These are phyloP conservation scores for Fusarium sambucinum DNA, from an alignment of 2,329 filamentous ascomycete genomes.

Conservation along the genomic window DNA sequence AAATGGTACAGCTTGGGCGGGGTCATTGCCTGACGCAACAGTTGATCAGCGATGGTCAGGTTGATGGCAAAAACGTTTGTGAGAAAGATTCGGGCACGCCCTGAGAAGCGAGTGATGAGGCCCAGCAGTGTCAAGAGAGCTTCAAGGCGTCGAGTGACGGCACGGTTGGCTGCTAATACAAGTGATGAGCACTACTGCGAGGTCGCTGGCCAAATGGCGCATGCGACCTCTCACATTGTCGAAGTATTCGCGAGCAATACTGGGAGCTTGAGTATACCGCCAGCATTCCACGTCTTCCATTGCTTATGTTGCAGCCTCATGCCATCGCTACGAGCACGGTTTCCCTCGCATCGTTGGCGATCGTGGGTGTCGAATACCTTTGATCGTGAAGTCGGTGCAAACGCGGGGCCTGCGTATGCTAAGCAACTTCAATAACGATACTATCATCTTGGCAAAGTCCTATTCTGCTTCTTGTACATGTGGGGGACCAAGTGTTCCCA, in stretches of 20 bases:
- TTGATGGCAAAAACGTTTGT: background rate
- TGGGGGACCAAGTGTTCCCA: too few relatives aligned
- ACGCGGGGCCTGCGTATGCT: background rate
- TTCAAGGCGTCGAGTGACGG: background rate
- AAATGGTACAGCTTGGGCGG: background rate
- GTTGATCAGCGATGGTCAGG: background rate
- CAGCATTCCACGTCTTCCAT: background rate
- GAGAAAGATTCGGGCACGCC: background rate
- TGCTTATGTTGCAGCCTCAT: fast-evolving
- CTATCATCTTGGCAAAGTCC: fast-evolving
- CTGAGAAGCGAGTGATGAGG: background rate
- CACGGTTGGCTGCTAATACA: background rate
- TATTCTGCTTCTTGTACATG: background rate
- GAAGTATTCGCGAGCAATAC: background rate
- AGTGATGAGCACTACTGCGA: background rate
- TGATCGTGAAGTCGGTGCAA: background rate
- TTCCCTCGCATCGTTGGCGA: background rate
- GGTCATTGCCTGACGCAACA: background rate
- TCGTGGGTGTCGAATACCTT: background rate
- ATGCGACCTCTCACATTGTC: background rate
- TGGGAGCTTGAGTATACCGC: background rate
- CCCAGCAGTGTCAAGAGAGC: background rate
- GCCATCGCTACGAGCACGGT: too few relatives aligned
- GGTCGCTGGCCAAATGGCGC: background rate
- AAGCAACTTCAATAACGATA: background rate